Percentiles rank a stretch among this genome's conserved stretches.
These are phyloP conservation scores for Symbiodinium pilosum DNA, from an alignment of 73 alveolate genomes.

Conservation along the genomic window DNA sequence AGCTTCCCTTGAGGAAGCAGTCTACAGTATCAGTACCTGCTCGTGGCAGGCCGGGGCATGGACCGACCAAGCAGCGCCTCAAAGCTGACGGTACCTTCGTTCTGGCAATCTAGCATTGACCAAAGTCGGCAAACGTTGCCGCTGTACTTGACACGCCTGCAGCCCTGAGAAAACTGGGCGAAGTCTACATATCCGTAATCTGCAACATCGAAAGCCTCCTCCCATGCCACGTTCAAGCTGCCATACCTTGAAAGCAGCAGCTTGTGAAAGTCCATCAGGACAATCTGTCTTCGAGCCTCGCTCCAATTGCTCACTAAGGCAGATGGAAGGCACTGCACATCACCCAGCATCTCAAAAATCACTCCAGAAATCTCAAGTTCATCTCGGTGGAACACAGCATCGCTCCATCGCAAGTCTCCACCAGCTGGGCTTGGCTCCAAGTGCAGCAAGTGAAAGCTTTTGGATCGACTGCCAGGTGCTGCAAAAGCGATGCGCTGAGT, in stretches of 20 bases:
- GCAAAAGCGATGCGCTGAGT: constrained; percentile 19
- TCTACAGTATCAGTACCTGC: neutral
- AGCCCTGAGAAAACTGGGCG: constrained; percentile 38
- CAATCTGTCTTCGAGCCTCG: constrained; percentile 40
- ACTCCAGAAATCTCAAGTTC: constrained; percentile 40
- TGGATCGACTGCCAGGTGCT: constrained; percentile 2
- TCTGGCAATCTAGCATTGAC: constrained; percentile 49
- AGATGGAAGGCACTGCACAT: constrained; percentile 24
- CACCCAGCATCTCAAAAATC: neutral
- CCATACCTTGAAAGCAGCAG: constrained; percentile 22
- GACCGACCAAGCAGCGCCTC: constrained; percentile 13
- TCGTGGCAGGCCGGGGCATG: neutral
- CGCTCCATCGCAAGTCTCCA: constrained; percentile 42
- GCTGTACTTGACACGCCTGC: constrained; percentile 14
- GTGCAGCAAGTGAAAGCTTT: constrained; percentile 40
- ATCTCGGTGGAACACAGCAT: constrained; percentile 44
- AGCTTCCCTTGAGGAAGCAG: neutral
- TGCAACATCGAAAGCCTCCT: neutral
- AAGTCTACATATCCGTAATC: constrained; percentile 49
- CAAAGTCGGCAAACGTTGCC: constrained; percentile 59
- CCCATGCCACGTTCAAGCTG: constrained; percentile 43
- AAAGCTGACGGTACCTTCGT: neutral
- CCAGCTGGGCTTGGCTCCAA: neutral
- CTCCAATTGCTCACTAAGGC: constrained; percentile 36
- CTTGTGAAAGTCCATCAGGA: constrained; percentile 45